Evolutionary conservation across 2,329 filamentous ascomycete genomes (phyloP).

Genomic region (Diaporthe velutina): DNA sequence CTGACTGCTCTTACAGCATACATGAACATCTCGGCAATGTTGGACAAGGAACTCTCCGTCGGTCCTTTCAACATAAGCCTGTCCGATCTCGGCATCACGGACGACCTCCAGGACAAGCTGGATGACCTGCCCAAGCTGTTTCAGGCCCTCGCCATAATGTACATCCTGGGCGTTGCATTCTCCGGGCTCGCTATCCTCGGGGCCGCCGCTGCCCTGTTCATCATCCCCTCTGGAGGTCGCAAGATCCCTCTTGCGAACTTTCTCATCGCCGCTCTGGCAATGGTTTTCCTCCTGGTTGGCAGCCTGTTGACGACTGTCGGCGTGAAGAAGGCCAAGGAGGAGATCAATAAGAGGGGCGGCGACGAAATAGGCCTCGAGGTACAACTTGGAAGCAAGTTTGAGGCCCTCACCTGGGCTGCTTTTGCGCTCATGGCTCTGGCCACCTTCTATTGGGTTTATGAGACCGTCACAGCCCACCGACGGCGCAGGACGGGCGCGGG

Average conservation of each 20-base stretch:
- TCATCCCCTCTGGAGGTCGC: constrained; percentile 35
- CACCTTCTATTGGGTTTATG: constrained; percentile 56
- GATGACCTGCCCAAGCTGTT: constrained; percentile 63
- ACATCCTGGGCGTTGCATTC: constrained; percentile 58
- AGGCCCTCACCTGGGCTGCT: constrained; percentile 61
- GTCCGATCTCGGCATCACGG: constrained; percentile 59
- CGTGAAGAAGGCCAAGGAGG: constrained; percentile 54
- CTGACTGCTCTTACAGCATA: constrained; percentile 20
- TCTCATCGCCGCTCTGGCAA: constrained; percentile 51
- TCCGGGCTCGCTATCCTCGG: constrained; percentile 59
- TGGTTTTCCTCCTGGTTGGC: constrained; percentile 54
- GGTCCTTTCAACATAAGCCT: constrained; percentile 60
- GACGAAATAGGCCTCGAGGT: constrained; percentile 60
- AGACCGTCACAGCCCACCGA: constrained; percentile 49
- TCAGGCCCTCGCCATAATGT: constrained; percentile 62
- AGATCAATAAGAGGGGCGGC: constrained; percentile 56
- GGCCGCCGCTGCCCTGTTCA: constrained; percentile 50
- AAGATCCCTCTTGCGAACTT: constrained; percentile 52
- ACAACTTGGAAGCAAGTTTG: constrained; percentile 57
- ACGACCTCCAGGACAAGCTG: constrained; percentile 60
- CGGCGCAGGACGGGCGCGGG: constrained; percentile 45
- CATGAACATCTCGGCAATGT: constrained; percentile 61
- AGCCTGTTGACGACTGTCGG: constrained; percentile 59
- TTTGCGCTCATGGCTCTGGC: constrained; percentile 58
- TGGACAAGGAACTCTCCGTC: constrained; percentile 60